Evolutionary conservation across 768 basidiomycete genomes (phyloP).

Genomic region (Russula sp.): DNA sequence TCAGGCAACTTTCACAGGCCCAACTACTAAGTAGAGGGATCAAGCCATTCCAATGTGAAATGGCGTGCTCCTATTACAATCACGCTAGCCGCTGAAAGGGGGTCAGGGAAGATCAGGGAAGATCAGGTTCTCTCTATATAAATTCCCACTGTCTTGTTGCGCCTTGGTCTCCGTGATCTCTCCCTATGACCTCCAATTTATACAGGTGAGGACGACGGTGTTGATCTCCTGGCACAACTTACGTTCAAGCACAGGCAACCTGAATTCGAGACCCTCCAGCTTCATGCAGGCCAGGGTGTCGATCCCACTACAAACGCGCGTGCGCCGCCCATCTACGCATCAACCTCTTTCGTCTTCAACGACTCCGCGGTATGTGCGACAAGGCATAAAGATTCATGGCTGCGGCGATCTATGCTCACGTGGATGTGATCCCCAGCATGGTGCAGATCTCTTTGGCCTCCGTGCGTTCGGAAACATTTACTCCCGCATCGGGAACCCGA

Average conservation of each 20-base stretch:
- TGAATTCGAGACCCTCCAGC: conserved; percentile 75
- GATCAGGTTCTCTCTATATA: too few species aligned
- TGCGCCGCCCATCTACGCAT: conserved; percentile 72
- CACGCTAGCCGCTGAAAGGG: not conserved
- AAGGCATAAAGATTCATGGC: not conserved
- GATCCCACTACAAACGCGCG: conserved; percentile 65
- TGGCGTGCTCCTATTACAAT: not conserved
- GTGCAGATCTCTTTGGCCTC: conserved; percentile 63
- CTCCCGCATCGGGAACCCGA: conserved; percentile 64
- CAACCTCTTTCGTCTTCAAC: conserved; percentile 70
- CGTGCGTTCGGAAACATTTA: conserved; percentile 58
- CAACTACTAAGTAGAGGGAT: too few species aligned
- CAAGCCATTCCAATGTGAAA: not conserved
- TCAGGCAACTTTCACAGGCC: too few species aligned
- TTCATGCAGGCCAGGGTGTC: conserved; percentile 67
- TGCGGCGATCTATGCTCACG: too few species aligned
- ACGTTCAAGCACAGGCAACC: conserved; percentile 35
- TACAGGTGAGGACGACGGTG: conserved; percentile 1
- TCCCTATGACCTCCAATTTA: not conserved
- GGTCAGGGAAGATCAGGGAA: not conserved
- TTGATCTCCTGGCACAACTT: not conserved
- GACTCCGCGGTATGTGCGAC: conserved; percentile 48
- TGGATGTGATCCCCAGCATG: conserved; percentile 42
- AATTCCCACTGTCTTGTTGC: too few species aligned
- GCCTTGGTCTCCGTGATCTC: not conserved